Base-by-base conservation (phyloP, 2,329 filamentous ascomycete genomes). In the Didymella sp. region DNA sequence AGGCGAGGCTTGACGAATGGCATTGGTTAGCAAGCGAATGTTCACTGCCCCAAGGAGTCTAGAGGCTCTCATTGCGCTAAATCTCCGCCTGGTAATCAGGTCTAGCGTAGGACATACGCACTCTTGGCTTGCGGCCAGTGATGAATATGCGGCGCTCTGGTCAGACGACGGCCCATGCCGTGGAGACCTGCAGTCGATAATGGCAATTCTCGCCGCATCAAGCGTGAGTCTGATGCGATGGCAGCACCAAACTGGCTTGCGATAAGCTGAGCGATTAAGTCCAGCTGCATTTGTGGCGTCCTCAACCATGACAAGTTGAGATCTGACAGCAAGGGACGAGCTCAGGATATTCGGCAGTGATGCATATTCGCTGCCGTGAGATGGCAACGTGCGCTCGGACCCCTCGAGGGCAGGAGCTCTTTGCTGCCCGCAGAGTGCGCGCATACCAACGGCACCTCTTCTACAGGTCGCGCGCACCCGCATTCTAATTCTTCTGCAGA, bases 21-120 rank as follows among this genome's bases (percentile, higher is more conserved):
- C 19, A 57, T 52, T 57, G 54, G 54, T 30, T n/a, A 19, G 33
- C n/a, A 57, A 37, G 48, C 48, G 38, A 52, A 22, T 38, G 21
- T 41, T 33, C 30, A 41, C 25, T 57, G 38, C 49, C 48, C 12
- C 42, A 51, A 43, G 24, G n/a, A 22, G 35, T 47, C 42, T 56
- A 51, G 47, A 38, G 42, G 17, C 7, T 31, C 15, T 51, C 11
- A 24, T 13, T 22, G 25, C 54, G 38, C 48, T 57, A 57, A 43
- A 43, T 48, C 48, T 51, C 48, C 54, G 43, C 48, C 17, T 35
- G 25, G 47, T 11, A 25, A 30, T 41, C 35, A 38, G 28, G 37
- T 31, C 43, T 43, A 57, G 54, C 28, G 25, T 31, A 37, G 30
- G 28, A 24, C 27, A 19, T 21, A n/a, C 35, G 35, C 35, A 49